phyloP scores from a whole-genome alignment of 139 green algal genomes.

The Chlorella sp. region DNA sequence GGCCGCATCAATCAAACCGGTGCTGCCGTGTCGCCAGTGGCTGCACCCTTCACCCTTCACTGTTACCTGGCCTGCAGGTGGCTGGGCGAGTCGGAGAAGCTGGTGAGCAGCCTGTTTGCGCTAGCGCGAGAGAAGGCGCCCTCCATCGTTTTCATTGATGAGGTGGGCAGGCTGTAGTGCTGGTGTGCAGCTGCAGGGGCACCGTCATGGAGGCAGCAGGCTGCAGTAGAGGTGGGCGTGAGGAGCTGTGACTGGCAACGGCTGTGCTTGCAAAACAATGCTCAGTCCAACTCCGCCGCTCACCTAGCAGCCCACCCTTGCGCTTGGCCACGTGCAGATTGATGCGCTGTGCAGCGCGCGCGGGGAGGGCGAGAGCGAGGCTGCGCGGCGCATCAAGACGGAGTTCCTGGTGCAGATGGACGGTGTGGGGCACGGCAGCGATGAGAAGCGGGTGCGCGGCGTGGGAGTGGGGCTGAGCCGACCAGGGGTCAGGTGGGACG shows the following conservation, averaged over 20 bases:
- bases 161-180: constrained; percentile 66
- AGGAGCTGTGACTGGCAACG: too few species aligned
- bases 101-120: constrained; percentile 94
- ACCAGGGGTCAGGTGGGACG: not conserved
- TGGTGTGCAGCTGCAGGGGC: too few species aligned
- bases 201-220: too few species aligned
- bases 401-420: constrained; percentile 99
- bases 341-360: constrained; percentile 89
- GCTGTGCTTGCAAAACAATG: too few species aligned
- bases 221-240: too few species aligned
- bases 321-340: constrained; percentile 58
- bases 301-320: not conserved
- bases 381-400: constrained; percentile 98
- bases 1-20: too few species aligned
- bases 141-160: constrained; percentile 99
- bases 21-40: too few species aligned
- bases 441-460: constrained; percentile 30
- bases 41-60: too few species aligned
- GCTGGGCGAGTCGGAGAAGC: constrained; percentile 98
- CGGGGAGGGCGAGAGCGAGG: constrained; percentile 95
- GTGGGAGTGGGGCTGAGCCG: not conserved
- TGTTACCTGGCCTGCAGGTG: constrained; percentile 94
- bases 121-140: constrained; percentile 94
- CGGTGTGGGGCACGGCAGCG: constrained; percentile 57
- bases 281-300: too few species aligned